Evolutionary conservation across 2,329 filamentous ascomycete species (phyloP), one percentile per base, ranked within the genome.

Genomic region (Penicillium fuscoglaucum): DNA sequence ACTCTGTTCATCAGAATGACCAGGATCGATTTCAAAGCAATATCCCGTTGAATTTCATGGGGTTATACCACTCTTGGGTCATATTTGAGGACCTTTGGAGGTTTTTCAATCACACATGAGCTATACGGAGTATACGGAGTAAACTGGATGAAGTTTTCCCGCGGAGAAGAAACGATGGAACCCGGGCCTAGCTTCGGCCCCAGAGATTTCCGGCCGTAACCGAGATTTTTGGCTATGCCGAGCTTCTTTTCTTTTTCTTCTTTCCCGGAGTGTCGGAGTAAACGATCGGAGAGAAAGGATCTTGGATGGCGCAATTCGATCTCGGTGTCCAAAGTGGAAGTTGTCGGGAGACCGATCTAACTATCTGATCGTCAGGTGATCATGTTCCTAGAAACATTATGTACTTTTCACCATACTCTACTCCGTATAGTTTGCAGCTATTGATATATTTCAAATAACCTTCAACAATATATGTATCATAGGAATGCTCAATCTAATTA

Each of bases 141-240:
- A 15, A 13, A 33, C 13, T 5, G 12, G 5, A 31, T 33, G 29
- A 8, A 46, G 24, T 63, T 65, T 63, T 63, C 51, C 63, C 61
- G 57, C 58, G 62, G 59, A 61, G 33, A 62, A 60, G 15, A 29
- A 26, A 59, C 40, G 40, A 51, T 44, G 55, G 47, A 55, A 61
- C 52, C 55, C 40, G 54, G 49, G n/a, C 28, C 48, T 49, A 43
- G 37, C 17, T 33, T 57, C 52, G 55, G 62, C 56, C 55, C 65
- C 65, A 67, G 64, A 67, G 57, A 33, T 67, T 67, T 65, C 65
- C 65, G 64, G 39, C 58, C 64, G 37, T 67, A 66, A 56, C 65
- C 65, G 65, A 58, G 53, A 29, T 45, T 19, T 31, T 24, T 24
- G 29, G 29, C 24, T 44, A 44, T 52, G 33, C 60, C 61, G 58